Percentiles rank a stretch among this genome's conserved stretches.
phyloP scores from a whole-genome alignment of 2,329 filamentous ascomycete species.

The Penicillium fuscoglaucum region DNA sequence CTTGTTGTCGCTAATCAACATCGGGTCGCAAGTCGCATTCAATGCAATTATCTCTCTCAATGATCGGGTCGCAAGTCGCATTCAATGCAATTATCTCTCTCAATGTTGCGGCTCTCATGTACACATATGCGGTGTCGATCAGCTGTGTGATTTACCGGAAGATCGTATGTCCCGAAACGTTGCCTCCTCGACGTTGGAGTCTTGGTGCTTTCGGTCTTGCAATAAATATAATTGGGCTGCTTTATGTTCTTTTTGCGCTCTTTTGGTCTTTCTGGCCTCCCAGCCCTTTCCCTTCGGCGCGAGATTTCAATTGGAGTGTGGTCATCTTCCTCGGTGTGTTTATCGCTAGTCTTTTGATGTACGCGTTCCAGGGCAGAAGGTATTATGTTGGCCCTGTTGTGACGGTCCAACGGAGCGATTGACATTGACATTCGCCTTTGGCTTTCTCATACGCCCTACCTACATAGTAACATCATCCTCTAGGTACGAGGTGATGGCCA shows the following conservation, averaged over 20 bases:
- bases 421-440: neutral
- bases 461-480: neutral
- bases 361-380: conserved; percentile 34
- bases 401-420: conserved; percentile 13
- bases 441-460: neutral
- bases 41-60: conserved; percentile 54
- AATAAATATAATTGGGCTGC: conserved; percentile 47
- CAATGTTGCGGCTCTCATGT: conserved; percentile 49
- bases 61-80: conserved; percentile 51
- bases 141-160: conserved; percentile 48
- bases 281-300: conserved; percentile 36
- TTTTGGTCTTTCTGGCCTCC: conserved; percentile 53
- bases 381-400: conserved; percentile 36
- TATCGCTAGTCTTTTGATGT: conserved; percentile 43
- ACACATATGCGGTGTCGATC: conserved; percentile 53
- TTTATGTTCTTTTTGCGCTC: conserved; percentile 48
- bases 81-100: conserved; percentile 56
- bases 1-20: conserved; percentile 52
- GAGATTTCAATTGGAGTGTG: conserved; percentile 54
- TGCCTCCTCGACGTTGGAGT: conserved; percentile 45
- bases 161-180: conserved; percentile 38
- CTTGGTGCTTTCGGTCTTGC: conserved; percentile 47
- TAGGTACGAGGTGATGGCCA: neutral
- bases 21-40: conserved; percentile 53
- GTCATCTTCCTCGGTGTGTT: conserved; percentile 47